phyloP scores from a whole-genome alignment of 331 rosid genomes.

The Quercus tomentella region DNA sequence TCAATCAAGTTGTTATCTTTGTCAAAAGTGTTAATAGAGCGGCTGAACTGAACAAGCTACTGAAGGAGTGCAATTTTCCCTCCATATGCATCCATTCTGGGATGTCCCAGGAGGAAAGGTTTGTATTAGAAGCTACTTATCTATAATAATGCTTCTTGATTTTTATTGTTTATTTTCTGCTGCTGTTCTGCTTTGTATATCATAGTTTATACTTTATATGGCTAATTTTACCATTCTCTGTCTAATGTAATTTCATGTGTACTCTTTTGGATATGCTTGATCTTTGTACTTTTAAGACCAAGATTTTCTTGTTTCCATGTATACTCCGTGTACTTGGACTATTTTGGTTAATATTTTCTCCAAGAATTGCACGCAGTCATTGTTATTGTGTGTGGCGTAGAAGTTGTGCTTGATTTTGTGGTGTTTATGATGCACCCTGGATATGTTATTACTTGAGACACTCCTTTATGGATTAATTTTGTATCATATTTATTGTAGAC shows the following conservation, averaged over 20 bases:
- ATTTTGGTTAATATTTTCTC: not conserved
- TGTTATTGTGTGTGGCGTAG: not conserved
- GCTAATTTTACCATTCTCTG: not conserved
- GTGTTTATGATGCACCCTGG: not conserved
- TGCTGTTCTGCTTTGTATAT: not conserved
- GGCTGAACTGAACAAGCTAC: conserved; percentile 94
- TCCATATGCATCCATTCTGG: conserved; percentile 99
- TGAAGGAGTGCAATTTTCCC: conserved; percentile 95
- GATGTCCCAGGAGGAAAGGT: conserved; percentile 99
- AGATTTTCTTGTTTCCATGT: not conserved
- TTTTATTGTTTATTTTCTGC: not conserved
- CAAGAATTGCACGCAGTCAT: not conserved
- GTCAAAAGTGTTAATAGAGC: conserved; percentile 98
- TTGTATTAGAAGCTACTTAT: conserved; percentile 1
- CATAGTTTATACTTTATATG: not conserved
- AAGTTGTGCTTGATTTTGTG: not conserved
- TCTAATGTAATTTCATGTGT: not conserved
- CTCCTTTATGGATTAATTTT: not conserved
- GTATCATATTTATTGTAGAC: not conserved
- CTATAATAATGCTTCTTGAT: not conserved
- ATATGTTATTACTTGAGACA: not conserved
- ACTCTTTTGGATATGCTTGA: too few species aligned
- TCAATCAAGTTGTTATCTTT: conserved; percentile 94
- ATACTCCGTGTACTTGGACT: not conserved
- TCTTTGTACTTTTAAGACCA: too few species aligned